Evolutionary conservation across 441 rosid genomes (phyloP), one percentile per base, ranked within the genome.

Genomic region (Pelargonium hybrid): DNA sequence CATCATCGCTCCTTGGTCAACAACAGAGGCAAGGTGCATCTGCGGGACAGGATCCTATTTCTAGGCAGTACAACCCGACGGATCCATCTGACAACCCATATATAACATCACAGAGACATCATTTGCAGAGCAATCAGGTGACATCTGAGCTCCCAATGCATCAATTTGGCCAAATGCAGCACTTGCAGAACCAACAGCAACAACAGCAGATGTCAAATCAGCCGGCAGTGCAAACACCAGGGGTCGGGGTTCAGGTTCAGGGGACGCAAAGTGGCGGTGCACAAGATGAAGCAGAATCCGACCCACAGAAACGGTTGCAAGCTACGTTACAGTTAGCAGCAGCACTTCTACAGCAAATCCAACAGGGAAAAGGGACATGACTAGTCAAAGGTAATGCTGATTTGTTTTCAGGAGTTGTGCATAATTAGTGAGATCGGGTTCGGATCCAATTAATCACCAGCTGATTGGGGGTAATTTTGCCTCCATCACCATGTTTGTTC

Each of bases 261-360:
- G 92, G 78, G 77, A 75, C 69, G 67, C 84, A 84, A 70, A 82
- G 69, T 74, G 77, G 79, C 7, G 8, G 17, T 62, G 50, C 68
- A 8, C 86, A 83, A 71, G 92, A 87, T 73, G 92, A 83, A 59
- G 84, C 77, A 6, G 97, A 91, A 47, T 85, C 77, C 61, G 91
- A 90, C 80, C 96, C 96, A 0, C 93, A 94, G 80, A 87, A 90
- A 75, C 96, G 97, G 47, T 83, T 94, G 66, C 93, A 94, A 78
- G 98, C 96, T 63, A 94, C 98, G 39, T 82, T 94, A 57, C 91
- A 91, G 78, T 86, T 94, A 15, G 97, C 98, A 52, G 98, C 96
- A 61, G 87, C 96, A 64, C 96, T 94, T 80, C 97, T 94, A 78
- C 95, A 94, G 72, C 98, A 91, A 81, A 88, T 94, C 78, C 97